Conservation (phyloP, 345 rosid species). For the Pistacia vera region DNA sequence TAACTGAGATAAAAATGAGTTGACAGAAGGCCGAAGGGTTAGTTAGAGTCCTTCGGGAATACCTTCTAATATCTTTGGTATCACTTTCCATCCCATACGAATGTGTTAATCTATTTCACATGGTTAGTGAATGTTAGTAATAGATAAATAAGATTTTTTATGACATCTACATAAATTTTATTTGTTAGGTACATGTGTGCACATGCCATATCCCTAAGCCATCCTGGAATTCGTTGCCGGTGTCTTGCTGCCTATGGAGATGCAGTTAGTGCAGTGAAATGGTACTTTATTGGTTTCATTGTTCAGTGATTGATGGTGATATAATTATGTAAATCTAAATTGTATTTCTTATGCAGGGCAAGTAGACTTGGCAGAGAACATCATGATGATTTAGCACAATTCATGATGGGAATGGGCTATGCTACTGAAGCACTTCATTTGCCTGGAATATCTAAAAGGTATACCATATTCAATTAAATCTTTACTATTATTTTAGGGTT, state of each 20-base stretch:
- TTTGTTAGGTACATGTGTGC: conserved; percentile 90
- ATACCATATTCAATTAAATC: neutral
- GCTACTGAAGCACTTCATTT: conserved; percentile 99
- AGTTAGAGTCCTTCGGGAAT: neutral
- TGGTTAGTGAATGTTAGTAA: neutral
- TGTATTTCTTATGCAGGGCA: conserved; percentile 65
- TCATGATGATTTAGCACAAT: conserved; percentile 98
- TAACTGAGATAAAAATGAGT: neutral
- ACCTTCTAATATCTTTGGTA: neutral
- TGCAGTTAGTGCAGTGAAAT: conserved; percentile 97
- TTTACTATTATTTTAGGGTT: conserved; percentile 1
- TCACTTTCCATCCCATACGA: neutral
- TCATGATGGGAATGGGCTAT: conserved; percentile 99
- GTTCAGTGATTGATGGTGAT: conserved; percentile 7
- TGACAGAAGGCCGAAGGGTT: neutral
- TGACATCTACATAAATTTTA: conserved; percentile 1
- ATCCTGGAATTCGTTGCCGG: conserved; percentile 97
- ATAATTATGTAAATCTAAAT: conserved; percentile 14
- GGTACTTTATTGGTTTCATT: conserved; percentile 46
- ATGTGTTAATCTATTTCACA: neutral
- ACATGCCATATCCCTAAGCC: conserved; percentile 93
- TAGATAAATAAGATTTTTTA: neutral
- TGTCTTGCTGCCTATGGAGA: conserved; percentile 99
- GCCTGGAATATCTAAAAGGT: conserved; percentile 99
- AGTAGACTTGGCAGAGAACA: conserved; percentile 99